phyloP scores from a whole-genome alignment of 1,284 basidiomycete genomes.

The Pseudozyma pruni region DNA sequence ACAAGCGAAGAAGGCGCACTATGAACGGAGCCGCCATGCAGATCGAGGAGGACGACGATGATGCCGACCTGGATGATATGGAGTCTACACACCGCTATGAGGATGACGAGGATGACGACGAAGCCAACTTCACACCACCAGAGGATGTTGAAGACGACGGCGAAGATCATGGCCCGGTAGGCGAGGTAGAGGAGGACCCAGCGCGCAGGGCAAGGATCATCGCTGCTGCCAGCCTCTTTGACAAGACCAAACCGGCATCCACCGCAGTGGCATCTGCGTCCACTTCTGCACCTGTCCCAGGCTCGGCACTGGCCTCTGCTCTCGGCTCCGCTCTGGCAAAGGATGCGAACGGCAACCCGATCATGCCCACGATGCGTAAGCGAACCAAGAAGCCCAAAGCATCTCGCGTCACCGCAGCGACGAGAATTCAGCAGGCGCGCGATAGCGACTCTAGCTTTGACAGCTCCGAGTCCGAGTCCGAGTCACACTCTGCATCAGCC shows the following conservation, averaged over 20 bases:
- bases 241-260: slow-evolving; percentile 20
- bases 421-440: slow-evolving; percentile 24
- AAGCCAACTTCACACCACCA: slow-evolving; percentile 29
- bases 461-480: slow-evolving; percentile 51
- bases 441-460: slow-evolving; percentile 59
- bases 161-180: slow-evolving; percentile 32
- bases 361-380: slow-evolving; percentile 55
- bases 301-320: slow-evolving; percentile 29
- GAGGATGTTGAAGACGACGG: slow-evolving; percentile 40
- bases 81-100: slow-evolving; percentile 1
- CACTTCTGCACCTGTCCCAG: slow-evolving; percentile 11
- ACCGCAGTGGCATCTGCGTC: slow-evolving; percentile 9
- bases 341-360: slow-evolving; percentile 54
- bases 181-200: slow-evolving; percentile 49
- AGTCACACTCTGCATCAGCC: slow-evolving; percentile 17
- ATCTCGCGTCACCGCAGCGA: slow-evolving; percentile 35
- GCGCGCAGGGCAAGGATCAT: slow-evolving; percentile 45
- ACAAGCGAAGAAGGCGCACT: slow-evolving; percentile 21
- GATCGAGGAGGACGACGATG: slow-evolving; percentile 57
- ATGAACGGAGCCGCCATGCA: slow-evolving; percentile 47
- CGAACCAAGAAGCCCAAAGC: slow-evolving; percentile 36
- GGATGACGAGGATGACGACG: slow-evolving; percentile 19
- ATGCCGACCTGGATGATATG: slow-evolving; percentile 46
- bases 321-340: slow-evolving; percentile 63
- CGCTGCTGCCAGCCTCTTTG: slow-evolving; percentile 43